These are phyloP conservation scores for Mariannaea sp. DNA, from an alignment of 2,329 filamentous ascomycete genomes.

Conservation along the genomic window DNA sequence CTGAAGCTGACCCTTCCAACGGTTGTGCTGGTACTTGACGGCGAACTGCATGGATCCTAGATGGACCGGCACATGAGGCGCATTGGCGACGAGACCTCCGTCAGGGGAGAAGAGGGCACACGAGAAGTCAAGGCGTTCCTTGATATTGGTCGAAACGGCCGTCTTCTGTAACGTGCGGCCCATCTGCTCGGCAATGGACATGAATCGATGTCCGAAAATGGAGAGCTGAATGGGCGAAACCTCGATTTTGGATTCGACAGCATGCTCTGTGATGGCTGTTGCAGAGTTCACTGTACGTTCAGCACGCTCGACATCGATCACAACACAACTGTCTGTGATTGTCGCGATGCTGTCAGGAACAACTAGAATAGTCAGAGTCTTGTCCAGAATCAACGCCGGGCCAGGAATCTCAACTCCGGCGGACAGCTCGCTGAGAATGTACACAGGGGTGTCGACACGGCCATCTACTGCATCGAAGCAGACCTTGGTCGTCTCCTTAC, in stretches of 20 bases:
- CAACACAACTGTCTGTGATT: constrained; percentile 43
- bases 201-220: constrained; percentile 81
- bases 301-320: constrained; percentile 40
- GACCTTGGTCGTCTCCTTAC: constrained; percentile 19
- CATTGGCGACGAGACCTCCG: constrained; percentile 74
- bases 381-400: constrained; percentile 64
- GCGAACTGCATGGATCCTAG: constrained; percentile 81
- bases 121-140: constrained; percentile 80
- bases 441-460: constrained; percentile 35
- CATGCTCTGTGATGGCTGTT: constrained; percentile 2
- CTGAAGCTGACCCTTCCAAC: constrained; percentile 60
- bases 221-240: constrained; percentile 75
- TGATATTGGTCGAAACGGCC: constrained; percentile 77
- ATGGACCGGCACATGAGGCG: constrained; percentile 77
- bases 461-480: constrained; percentile 24
- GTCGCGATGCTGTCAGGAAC: constrained; percentile 48
- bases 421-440: constrained; percentile 30
- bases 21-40: constrained; percentile 69
- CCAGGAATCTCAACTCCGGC: constrained; percentile 33
- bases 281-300: no score
- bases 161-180: constrained; percentile 80
- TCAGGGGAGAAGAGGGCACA: constrained; percentile 79
- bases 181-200: constrained; percentile 87
- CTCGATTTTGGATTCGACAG: constrained; percentile 20
- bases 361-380: constrained; percentile 75